Base-by-base conservation (phyloP, 139 green algal genomes). In the Astrephomene gubernaculifera region DNA sequence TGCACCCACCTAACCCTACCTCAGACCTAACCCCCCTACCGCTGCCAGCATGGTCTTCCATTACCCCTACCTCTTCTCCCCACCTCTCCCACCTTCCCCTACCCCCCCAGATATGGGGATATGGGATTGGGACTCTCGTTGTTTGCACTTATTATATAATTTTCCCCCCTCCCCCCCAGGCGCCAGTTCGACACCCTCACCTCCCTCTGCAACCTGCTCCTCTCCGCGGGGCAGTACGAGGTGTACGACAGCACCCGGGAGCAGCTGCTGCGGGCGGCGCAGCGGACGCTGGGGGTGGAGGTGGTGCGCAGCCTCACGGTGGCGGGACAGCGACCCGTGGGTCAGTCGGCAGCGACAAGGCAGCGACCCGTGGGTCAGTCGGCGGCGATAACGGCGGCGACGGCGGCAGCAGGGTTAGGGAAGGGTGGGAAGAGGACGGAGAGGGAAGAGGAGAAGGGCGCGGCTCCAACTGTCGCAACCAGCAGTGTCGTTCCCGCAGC, bases 161-260 rank as follows among this genome's bases (percentile, higher is more conserved):
- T 49, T 36, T 29, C 65, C 65, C 10, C 35, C 65, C 35, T 35
- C 65, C 65, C 35, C 12, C 39, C 71, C 76, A 83, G 76, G 60
- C 76, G 76, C 29, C 76, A 83, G 63, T 85, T 85, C 64, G 79
- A 85, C 33, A n/a, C n/a, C 33, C 82, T 82, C n/a, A 88, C 84
- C 2, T 44, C 70, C 44, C 57, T 45, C 53, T 52, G 67, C 43
- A 73, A 88, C 52, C 54, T 79, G 52, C 84, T 88, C 6, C 74
- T 88, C 52, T 85, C 74, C n/a, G 65, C 63, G 8, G 84, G 84
- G 1, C 29, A 67, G 31, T 88, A 67, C 67, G 41, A 76, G 25
- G 71, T 88, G 54, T 88, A 88, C 74, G 54, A 1, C 84, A 81
- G 39, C n/a, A 72, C 84, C 2, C 74, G 74, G 10, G 74, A 85